Evolutionary conservation across 2,329 filamentous ascomycete species (phyloP).

Genomic region (Penicillium sp.): DNA sequence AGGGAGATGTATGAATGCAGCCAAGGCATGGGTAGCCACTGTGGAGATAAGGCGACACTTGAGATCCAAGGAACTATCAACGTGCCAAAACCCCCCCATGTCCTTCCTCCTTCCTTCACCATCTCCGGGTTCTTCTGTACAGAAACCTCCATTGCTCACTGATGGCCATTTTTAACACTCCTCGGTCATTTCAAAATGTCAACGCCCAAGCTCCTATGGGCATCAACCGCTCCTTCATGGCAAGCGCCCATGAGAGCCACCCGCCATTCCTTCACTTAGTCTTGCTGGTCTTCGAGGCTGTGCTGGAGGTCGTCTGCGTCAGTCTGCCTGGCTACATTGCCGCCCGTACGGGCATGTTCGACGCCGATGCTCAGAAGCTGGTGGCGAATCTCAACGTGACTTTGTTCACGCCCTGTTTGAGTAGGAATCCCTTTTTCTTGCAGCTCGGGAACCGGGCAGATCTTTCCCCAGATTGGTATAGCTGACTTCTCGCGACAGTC

Average conservation of each 20-base stretch:
- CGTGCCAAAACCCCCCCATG: slow-evolving; percentile 4
- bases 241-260: slow-evolving; percentile 42
- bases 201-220: slow-evolving; percentile 34
- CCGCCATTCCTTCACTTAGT: slow-evolving; percentile 62
- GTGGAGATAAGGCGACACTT: slow-evolving; percentile 2
- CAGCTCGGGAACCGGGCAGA: slow-evolving; percentile 8
- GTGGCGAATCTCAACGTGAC: slow-evolving; percentile 94
- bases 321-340: slow-evolving; percentile 92
- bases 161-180: slow-evolving; percentile 49
- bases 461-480: neutral
- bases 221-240: slow-evolving; percentile 18
- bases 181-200: slow-evolving; percentile 50
- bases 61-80: slow-evolving; percentile 5
- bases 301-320: slow-evolving; percentile 93
- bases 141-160: slow-evolving; percentile 17
- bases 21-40: neutral
- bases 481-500: slow-evolving; percentile 55
- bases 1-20: neutral
- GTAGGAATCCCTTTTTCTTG: slow-evolving; percentile 53
- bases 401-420: slow-evolving; percentile 94
- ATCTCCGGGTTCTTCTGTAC: neutral
- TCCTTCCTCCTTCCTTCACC: neutral
- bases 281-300: slow-evolving; percentile 89
- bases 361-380: slow-evolving; percentile 94
- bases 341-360: slow-evolving; percentile 86